Percentiles rank a stretch among this genome's conserved stretches.
Conservation (phyloP, 768 basidiomycete genomes). For the Lentinula lateritia region DNA sequence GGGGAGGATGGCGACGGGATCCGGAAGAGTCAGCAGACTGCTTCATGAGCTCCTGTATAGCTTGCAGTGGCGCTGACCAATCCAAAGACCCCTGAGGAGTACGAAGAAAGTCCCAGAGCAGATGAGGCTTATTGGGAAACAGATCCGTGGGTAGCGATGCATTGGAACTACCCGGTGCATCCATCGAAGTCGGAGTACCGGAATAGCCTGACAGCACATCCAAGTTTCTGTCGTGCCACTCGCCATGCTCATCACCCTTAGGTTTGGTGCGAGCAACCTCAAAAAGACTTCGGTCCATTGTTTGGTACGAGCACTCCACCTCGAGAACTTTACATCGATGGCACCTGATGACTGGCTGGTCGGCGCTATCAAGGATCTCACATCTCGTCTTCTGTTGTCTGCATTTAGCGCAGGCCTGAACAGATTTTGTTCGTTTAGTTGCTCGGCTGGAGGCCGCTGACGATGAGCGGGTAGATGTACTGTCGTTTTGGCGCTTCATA, state of each 20-base stretch:
- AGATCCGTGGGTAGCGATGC: not conserved
- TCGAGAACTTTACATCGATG: slow-evolving; percentile 36
- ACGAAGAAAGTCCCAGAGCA: slow-evolving; percentile 30
- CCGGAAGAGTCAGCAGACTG: not conserved
- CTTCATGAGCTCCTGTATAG: slow-evolving; percentile 32
- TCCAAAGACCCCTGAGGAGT: slow-evolving; percentile 26
- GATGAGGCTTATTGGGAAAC: slow-evolving; percentile 10
- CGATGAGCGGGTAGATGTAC: not conserved
- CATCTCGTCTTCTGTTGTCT: slow-evolving; percentile 40
- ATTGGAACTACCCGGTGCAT: slow-evolving; percentile 2
- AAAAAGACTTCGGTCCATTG: slow-evolving; percentile 10
- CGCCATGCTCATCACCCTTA: not conserved
- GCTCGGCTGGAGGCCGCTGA: not conserved
- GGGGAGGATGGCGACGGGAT: slow-evolving; percentile 15
- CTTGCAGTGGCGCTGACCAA: slow-evolving; percentile 34
- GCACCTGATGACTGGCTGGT: slow-evolving; percentile 23
- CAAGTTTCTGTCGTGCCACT: not conserved
- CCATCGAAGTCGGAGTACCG: not conserved
- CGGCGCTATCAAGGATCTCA: slow-evolving; percentile 32
- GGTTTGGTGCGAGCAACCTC: not conserved
- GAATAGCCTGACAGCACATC: not conserved
- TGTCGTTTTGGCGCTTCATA: slow-evolving; percentile 6
- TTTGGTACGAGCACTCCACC: slow-evolving; percentile 35
- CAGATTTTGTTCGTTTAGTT: slow-evolving; percentile 27
- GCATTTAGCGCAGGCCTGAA: slow-evolving; percentile 36